These are phyloP conservation scores for Citrus australasica DNA, from an alignment of 345 rosid genomes.

Conservation along the genomic window DNA sequence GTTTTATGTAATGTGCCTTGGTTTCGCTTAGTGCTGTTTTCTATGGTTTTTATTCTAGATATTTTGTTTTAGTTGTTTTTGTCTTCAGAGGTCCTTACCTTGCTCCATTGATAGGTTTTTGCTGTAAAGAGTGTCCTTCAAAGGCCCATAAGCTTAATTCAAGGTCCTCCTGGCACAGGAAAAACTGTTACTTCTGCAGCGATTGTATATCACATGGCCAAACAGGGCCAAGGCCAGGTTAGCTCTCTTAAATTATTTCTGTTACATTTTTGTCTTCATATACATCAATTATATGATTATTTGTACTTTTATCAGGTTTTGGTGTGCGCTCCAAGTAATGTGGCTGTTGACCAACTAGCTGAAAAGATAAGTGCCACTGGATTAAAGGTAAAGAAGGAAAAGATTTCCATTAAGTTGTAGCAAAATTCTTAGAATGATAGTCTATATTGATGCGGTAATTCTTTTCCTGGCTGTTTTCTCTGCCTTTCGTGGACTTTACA, in stretches of 20 bases:
- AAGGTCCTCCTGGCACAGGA: slow-evolving; percentile 99
- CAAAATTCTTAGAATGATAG: background rate
- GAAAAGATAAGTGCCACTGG: slow-evolving; percentile 99
- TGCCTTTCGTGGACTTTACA: background rate
- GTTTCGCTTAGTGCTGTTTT: background rate
- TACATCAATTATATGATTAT: background rate
- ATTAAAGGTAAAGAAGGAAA: slow-evolving; percentile 58
- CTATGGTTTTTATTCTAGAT: background rate
- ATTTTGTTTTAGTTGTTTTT: background rate
- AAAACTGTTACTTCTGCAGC: slow-evolving; percentile 99
- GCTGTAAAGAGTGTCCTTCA: slow-evolving; percentile 99
- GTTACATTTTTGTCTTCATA: background rate
- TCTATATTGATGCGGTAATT: background rate
- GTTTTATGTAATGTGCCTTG: background rate
- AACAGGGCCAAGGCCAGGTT: slow-evolving; percentile 99
- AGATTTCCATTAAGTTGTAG: background rate
- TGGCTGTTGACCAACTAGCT: slow-evolving; percentile 98
- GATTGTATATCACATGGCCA: slow-evolving; percentile 99
- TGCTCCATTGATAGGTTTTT: slow-evolving; percentile 54
- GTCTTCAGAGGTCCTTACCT: slow-evolving; percentile 1
- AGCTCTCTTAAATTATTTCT: background rate
- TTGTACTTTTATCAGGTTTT: slow-evolving; percentile 54
- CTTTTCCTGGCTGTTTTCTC: background rate
- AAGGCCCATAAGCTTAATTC: slow-evolving; percentile 96
- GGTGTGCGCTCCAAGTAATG: slow-evolving; percentile 99